Conservation (phyloP, 257 asterid genomes). For the Misopates orontium region DNA sequence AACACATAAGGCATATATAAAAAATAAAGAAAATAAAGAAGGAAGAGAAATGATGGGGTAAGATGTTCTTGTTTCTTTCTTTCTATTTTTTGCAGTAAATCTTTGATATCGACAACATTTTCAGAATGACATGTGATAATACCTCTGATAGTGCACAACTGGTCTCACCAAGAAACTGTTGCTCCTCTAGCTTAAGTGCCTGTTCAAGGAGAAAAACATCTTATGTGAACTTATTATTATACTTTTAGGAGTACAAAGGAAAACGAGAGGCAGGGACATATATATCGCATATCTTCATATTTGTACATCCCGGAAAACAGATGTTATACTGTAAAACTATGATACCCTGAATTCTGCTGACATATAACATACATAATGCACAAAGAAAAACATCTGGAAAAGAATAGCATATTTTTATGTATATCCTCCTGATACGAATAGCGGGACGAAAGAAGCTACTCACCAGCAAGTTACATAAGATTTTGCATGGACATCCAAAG, state of each 20-base stretch:
- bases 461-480: constrained; percentile 1
- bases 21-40: not conserved
- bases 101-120: constrained; percentile 13
- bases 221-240: not conserved
- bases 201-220: constrained; percentile 27
- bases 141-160: constrained; percentile 88
- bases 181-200: constrained; percentile 84
- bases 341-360: not conserved
- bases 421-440: not conserved
- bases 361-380: not conserved
- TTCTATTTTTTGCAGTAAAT: constrained; percentile 15
- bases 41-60: constrained; percentile 4
- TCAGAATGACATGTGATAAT: constrained; percentile 28
- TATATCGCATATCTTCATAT: constrained; percentile 23
- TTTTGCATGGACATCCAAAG: constrained; percentile 2
- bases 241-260: constrained; percentile 8
- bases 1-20: constrained; percentile 20
- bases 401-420: not conserved
- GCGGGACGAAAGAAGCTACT: not conserved
- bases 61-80: constrained; percentile 14
- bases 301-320: not conserved
- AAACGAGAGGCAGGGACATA: constrained; percentile 12
- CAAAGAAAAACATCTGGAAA: not conserved
- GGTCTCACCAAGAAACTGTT: constrained; percentile 97
- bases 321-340: constrained; percentile 24